Evolutionary conservation across 345 rosid species (phyloP), one percentile per base, ranked within the genome.

Genomic region (Murraya paniculata): DNA sequence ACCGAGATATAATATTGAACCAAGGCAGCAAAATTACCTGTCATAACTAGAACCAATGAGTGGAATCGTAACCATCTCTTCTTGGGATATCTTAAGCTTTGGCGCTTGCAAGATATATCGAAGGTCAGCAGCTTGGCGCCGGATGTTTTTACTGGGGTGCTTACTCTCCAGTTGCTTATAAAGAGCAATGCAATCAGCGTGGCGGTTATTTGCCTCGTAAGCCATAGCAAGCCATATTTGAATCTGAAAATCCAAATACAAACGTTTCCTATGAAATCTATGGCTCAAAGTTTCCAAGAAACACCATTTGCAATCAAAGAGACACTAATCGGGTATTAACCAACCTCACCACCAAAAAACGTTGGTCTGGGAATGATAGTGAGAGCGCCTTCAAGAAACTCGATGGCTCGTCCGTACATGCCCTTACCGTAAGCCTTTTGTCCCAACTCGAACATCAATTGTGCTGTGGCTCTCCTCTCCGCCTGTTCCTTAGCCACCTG

Each of bases 171-270:
- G 74, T 82, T 93, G 95, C 84, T 75, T 85, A 88, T 93, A 95
- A 80, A 95, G 96, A 73, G 85, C 89, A 80, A 95, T 93, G 88
- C 99, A 93, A 81, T 95, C 98, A 7, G 76, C 79, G 28, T 92
- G 98, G 62, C 98, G 96, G 72, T 91, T 90, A 81, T 91, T 93
- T 67, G 99, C 98, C 83, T 93, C 99, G 68, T 95, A 95, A 64
- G 98, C 99, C 99, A 95, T 93, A 35, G 96, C 99, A 68, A 95
- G 84, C 99, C 99, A 95, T 83, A 95, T 92, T 85, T 95, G 99
- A 82, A 95, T 93, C 98, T 95, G 89, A 78, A 76, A 80, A 74
- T 59, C 78, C 25, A 64, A 60, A 66, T 25, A 2, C 58, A 64
- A n/a, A 61, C 4, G 4, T 16, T 30, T 77, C 18, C 1, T 57